A percentile compares a stretch with the other conserved stretches of the same genome.
Evolutionary conservation across 2,329 filamentous ascomycete genomes (phyloP).

Genomic region (Penicillium expansum): DNA sequence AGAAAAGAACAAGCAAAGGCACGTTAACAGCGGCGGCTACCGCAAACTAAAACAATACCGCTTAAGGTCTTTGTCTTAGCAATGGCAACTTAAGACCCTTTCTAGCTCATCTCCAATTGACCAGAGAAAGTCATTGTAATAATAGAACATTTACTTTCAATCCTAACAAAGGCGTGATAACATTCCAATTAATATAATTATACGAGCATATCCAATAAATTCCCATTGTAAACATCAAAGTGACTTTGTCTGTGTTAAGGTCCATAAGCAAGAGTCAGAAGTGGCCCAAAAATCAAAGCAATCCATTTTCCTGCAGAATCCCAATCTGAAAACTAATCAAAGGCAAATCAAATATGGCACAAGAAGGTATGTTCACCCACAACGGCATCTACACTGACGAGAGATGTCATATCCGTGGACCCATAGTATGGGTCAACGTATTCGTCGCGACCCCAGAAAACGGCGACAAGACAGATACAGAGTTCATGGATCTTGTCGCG

Average conservation of each 20-base stretch:
- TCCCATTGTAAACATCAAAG: background rate
- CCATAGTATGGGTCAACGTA: conserved; percentile 1
- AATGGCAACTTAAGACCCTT: background rate
- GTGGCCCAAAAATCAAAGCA: background rate
- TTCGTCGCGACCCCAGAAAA: background rate
- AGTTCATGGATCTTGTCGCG: background rate
- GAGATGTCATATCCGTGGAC: background rate
- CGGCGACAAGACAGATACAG: background rate
- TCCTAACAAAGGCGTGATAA: background rate
- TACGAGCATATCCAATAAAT: background rate
- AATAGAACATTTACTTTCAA: background rate
- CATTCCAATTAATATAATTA: background rate
- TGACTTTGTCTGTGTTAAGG: too few species aligned
- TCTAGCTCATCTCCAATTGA: background rate
- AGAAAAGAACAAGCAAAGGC: too few species aligned
- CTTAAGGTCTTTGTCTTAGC: background rate
- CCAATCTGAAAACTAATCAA: background rate
- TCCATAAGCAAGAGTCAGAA: too few species aligned
- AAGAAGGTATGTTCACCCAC: background rate
- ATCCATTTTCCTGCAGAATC: too few species aligned
- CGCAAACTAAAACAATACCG: too few species aligned
- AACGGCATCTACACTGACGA: background rate
- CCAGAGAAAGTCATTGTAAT: background rate
- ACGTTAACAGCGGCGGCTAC: background rate
- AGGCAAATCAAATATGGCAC: background rate